A percentile compares a stretch with the other conserved stretches of the same genome.
These are phyloP conservation scores for Tephrocybe sp. DNA, from an alignment of 768 basidiomycete genomes.

Conservation along the genomic window DNA sequence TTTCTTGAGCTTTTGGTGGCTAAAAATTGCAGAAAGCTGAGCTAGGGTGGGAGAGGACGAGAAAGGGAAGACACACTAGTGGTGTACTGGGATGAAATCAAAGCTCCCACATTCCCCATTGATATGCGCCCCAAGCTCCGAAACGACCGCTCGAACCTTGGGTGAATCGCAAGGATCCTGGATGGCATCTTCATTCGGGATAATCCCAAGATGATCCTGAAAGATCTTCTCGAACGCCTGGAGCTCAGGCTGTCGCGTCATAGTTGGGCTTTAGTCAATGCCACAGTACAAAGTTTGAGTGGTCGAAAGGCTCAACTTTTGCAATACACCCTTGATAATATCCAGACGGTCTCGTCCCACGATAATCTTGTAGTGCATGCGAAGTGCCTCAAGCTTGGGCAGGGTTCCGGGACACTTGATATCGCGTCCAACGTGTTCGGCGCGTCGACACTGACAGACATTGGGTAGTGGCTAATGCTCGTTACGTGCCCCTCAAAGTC, in stretches of 20 bases:
- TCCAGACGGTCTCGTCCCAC: slow-evolving; percentile 97
- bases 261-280: not conserved
- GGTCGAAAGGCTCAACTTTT: slow-evolving; percentile 62
- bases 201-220: no score
- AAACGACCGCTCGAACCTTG: slow-evolving; percentile 92
- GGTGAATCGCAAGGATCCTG: no score
- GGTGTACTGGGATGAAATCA: slow-evolving; percentile 97
- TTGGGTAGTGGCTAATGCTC: slow-evolving; percentile 82
- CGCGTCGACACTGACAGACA: slow-evolving; percentile 96
- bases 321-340: slow-evolving; percentile 94
- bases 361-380: slow-evolving; percentile 89
- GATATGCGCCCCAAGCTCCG: slow-evolving; percentile 91
- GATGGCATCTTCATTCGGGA: slow-evolving; percentile 91
- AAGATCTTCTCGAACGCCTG: slow-evolving; percentile 95
- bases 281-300: not conserved
- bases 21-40: slow-evolving; percentile 24
- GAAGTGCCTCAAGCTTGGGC: slow-evolving; percentile 87
- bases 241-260: slow-evolving; percentile 52
- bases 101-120: slow-evolving; percentile 94
- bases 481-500: slow-evolving; percentile 87
- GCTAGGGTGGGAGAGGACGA: not conserved
- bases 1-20: slow-evolving; percentile 95
- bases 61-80: slow-evolving; percentile 71
- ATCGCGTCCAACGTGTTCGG: slow-evolving; percentile 82
- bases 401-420: slow-evolving; percentile 74